Percentiles rank a stretch among this genome's conserved stretches.
phyloP scores from a whole-genome alignment of 768 basidiomycete species.

The Leccinum imitatum region DNA sequence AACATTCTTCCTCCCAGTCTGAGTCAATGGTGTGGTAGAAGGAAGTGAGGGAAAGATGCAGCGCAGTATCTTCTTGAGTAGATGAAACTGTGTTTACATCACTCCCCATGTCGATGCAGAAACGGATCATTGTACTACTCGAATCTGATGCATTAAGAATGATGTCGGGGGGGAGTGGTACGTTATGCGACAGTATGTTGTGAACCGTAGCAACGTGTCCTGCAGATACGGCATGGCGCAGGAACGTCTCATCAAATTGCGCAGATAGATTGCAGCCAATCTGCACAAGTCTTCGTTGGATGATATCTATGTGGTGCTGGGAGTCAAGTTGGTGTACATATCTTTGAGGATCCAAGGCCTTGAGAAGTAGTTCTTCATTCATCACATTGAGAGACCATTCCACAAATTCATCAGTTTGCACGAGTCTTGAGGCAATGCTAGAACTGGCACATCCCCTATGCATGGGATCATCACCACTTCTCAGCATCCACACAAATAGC shows the following conservation, averaged over 20 bases:
- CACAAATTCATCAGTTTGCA: not conserved
- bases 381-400: not conserved
- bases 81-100: not conserved
- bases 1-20: not conserved
- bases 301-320: not conserved
- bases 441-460: no score
- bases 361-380: not conserved
- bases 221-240: not conserved
- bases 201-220: not conserved
- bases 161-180: not conserved
- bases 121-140: not conserved
- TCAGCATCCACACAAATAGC: not conserved
- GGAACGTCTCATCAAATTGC: not conserved
- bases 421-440: not conserved
- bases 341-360: not conserved
- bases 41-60: not conserved
- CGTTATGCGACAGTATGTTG: not conserved
- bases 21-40: rapidly evolving
- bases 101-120: not conserved
- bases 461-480: no score
- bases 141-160: not conserved
- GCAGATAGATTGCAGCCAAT: not conserved
- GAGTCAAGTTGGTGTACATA: rapidly evolving
- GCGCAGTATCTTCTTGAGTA: not conserved
- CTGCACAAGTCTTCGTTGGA: not conserved